Evolutionary conservation across 768 basidiomycete species (phyloP).

Genomic region (Nevesoporus exiguus): DNA sequence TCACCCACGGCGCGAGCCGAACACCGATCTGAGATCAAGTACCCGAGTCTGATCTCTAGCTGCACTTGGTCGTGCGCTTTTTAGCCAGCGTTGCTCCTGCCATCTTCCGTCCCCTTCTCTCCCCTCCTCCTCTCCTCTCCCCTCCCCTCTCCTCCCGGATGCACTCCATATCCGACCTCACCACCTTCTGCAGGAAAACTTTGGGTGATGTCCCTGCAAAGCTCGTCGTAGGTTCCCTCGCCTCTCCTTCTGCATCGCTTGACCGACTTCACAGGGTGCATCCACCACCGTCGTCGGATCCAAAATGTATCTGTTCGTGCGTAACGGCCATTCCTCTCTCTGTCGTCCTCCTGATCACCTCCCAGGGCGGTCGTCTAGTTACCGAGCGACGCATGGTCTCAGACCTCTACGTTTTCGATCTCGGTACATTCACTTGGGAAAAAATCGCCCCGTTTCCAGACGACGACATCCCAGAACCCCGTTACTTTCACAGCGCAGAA

Average conservation of each 20-base stretch:
- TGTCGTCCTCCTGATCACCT: not conserved
- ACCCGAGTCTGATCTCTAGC: slow-evolving; percentile 12
- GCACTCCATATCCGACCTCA: slow-evolving; percentile 89
- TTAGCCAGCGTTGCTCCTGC: slow-evolving; percentile 14
- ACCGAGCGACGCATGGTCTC: slow-evolving; percentile 84
- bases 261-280: slow-evolving; percentile 56
- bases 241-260: not conserved
- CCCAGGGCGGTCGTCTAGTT: slow-evolving; percentile 82
- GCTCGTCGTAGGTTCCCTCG: slow-evolving; percentile 64
- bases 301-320: slow-evolving; percentile 86
- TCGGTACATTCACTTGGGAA: slow-evolving; percentile 79
- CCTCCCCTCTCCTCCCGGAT: slow-evolving; percentile 27
- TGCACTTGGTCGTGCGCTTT: slow-evolving; percentile 17
- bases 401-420: slow-evolving; percentile 88
- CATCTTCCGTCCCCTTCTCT: slow-evolving; percentile 1
- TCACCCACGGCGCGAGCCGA: slow-evolving; percentile 24
- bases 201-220: slow-evolving; percentile 85
- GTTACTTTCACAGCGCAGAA: slow-evolving; percentile 96
- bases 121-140: slow-evolving; percentile 3
- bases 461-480: slow-evolving; percentile 71
- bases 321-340: slow-evolving; percentile 19
- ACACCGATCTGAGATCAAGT: slow-evolving; percentile 28
- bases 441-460: slow-evolving; percentile 56
- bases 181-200: slow-evolving; percentile 80
- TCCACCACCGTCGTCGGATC: slow-evolving; percentile 88